Evolutionary conservation across 768 basidiomycete genomes (phyloP), one percentile per base, ranked within the genome.

Genomic region (Termitomyces titanicus): DNA sequence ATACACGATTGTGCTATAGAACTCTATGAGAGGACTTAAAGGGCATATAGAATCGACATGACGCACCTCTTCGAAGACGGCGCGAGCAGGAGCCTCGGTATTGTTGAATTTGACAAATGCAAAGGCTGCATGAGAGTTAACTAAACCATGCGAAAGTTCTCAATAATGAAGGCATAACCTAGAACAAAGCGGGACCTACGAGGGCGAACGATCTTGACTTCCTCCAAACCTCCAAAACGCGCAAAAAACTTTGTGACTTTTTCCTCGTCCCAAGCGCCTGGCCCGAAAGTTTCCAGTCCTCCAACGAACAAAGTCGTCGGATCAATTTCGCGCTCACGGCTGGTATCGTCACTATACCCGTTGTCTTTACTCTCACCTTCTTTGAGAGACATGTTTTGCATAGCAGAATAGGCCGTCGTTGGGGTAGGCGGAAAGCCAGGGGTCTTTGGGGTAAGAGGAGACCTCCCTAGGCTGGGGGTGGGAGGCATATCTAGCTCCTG

Each of bases 71-170:
- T 80, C 80, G 27, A 67, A 68, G 20, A 91, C 78, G 4, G 90
- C 90, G 53, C 76, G 79, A n/a, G 78, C 74, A n/a, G 89, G 81
- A 31, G 82, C 74, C 9, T 86, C 82, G 2, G 75, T 74, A 54
- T 83, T 81, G 56, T 80, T 74, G 65, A 85, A 92, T 65, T 79
- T 86, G 55, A 92, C 80, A 63, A 92, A 91, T 2, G 90, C 90
- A 64, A 90, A 92, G 2, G 83, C 88, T n/a, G 83, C 77, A 59
- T 76, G 79, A 43, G 82, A 81, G 59, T 81, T 83, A 33, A 72
- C 88, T 91, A 54, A 45, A 31, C 44, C 15, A 37, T 22, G 8
- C 6, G 2, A 34, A 39, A 31, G 50, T 35, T 39, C 7, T 40
- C 43, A 50, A 50, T 25, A 20, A 46, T 29, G 22, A 33, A 37